Percentiles rank a stretch among this genome's conserved stretches.
Conservation (phyloP, 257 asterid genomes). For the Forsythia viridissima region DNA sequence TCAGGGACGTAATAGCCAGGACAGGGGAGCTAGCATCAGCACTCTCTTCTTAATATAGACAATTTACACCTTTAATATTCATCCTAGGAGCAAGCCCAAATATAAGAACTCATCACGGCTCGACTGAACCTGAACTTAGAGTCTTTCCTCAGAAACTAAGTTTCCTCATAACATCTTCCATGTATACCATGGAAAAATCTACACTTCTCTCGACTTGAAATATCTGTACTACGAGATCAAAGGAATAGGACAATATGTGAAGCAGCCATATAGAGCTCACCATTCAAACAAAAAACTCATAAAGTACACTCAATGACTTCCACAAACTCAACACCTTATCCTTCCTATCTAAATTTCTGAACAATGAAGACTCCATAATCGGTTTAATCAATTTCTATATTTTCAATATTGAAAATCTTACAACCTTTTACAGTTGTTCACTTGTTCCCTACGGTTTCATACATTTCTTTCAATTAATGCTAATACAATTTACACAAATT, state of each 20-base stretch:
- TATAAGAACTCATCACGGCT: too few relatives aligned
- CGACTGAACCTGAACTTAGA: conserved; percentile 68
- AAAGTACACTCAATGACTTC: conserved; percentile 76
- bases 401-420: too few relatives aligned
- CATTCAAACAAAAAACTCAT: conserved; percentile 84
- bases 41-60: too few relatives aligned
- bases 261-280: conserved; percentile 92
- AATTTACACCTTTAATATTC: too few relatives aligned
- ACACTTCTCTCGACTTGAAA: conserved; percentile 84
- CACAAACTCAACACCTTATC: conserved; percentile 83
- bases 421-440: too few relatives aligned
- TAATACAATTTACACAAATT: too few relatives aligned
- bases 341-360: conserved; percentile 68
- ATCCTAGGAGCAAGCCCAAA: too few relatives aligned
- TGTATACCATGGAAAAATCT: conserved; percentile 74
- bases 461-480: too few relatives aligned
- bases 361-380: conserved; percentile 84
- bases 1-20: too few relatives aligned
- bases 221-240: conserved; percentile 72
- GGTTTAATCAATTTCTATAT: conserved; percentile 83
- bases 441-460: too few relatives aligned
- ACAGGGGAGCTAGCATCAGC: too few relatives aligned
- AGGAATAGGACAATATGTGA: conserved; percentile 77
- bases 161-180: conserved; percentile 77
- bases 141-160: conserved; percentile 26